phyloP scores from a whole-genome alignment of 2,329 filamentous ascomycete genomes.

The Talaromyces marneffei region DNA sequence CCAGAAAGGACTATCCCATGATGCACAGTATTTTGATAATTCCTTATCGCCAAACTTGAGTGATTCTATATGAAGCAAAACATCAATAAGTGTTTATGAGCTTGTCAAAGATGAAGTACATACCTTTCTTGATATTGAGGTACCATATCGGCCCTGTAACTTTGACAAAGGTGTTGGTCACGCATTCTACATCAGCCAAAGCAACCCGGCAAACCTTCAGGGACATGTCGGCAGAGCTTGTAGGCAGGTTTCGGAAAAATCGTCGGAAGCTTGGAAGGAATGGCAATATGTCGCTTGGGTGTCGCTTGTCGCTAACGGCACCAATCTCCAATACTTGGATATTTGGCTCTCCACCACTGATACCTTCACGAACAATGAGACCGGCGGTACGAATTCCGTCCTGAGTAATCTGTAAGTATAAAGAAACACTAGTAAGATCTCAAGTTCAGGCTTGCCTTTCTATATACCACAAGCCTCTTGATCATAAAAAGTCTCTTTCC shows the following conservation, averaged over 20 bases:
- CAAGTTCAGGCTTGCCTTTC: slow-evolving; percentile 42
- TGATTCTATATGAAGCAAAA: slow-evolving; percentile 37
- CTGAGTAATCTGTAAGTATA: slow-evolving; percentile 34
- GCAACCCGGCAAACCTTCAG: slow-evolving; percentile 65
- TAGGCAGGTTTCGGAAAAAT: slow-evolving; percentile 62
- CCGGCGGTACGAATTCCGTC: slow-evolving; percentile 78
- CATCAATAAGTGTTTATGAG: not conserved
- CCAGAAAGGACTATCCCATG: slow-evolving; percentile 71
- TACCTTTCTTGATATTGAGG: slow-evolving; percentile 48
- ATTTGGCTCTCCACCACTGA: slow-evolving; percentile 60
- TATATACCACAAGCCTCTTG: slow-evolving; percentile 76
- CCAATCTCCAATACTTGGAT: slow-evolving; percentile 75
- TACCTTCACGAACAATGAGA: slow-evolving; percentile 70
- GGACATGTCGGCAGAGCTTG: slow-evolving; percentile 60
- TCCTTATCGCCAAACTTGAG: slow-evolving; percentile 60
- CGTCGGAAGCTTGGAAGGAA: slow-evolving; percentile 68
- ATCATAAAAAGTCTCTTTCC: slow-evolving; percentile 72
- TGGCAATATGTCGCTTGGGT: slow-evolving; percentile 79
- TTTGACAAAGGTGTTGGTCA: slow-evolving; percentile 64
- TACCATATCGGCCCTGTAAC: slow-evolving; percentile 44
- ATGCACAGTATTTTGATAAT: slow-evolving; percentile 61
- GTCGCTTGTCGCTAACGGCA: slow-evolving; percentile 60
- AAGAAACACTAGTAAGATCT: not conserved
- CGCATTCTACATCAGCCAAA: slow-evolving; percentile 72
- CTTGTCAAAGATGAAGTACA: slow-evolving; percentile 2